phyloP scores from a whole-genome alignment of 2,329 filamentous ascomycete species.

The Arthrobotrys pseudoclavata region DNA sequence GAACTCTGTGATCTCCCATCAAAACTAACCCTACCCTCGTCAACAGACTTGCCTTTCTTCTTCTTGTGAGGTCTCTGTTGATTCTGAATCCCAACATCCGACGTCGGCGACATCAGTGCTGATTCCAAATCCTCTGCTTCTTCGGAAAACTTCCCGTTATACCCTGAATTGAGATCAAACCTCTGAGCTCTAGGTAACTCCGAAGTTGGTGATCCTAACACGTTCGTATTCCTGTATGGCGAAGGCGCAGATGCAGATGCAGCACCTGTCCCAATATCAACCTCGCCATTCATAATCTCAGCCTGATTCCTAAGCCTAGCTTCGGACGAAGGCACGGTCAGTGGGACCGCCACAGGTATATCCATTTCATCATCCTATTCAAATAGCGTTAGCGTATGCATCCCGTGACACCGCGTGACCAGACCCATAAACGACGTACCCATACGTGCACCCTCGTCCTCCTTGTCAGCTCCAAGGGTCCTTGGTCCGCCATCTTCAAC shows the following conservation, averaged over 20 bases:
- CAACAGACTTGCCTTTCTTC: constrained; percentile 43
- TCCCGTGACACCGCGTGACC: constrained; percentile 23
- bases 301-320: constrained; percentile 76
- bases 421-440: constrained; percentile 65
- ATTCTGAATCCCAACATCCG: constrained; percentile 32
- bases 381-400: background rate
- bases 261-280: constrained; percentile 85
- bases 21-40: constrained; percentile 52
- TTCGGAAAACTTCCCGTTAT: constrained; percentile 32
- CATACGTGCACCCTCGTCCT: constrained; percentile 93
- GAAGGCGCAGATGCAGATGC: constrained; percentile 70
- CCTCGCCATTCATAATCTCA: constrained; percentile 79
- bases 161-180: constrained; percentile 59
- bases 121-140: constrained; percentile 28
- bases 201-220: constrained; percentile 68
- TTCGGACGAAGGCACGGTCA: constrained; percentile 87
- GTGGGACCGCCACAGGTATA: constrained; percentile 91
- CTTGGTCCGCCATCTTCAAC: constrained; percentile 90
- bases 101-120: constrained; percentile 39
- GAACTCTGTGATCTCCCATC: constrained; percentile 60
- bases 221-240: constrained; percentile 71
- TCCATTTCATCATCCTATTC: constrained; percentile 86
- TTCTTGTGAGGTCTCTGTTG: constrained; percentile 24
- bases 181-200: constrained; percentile 62
- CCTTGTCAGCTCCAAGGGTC: constrained; percentile 90